These are phyloP conservation scores for Alternaria solani DNA, from an alignment of 2,329 filamentous ascomycete species.

Conservation along the genomic window DNA sequence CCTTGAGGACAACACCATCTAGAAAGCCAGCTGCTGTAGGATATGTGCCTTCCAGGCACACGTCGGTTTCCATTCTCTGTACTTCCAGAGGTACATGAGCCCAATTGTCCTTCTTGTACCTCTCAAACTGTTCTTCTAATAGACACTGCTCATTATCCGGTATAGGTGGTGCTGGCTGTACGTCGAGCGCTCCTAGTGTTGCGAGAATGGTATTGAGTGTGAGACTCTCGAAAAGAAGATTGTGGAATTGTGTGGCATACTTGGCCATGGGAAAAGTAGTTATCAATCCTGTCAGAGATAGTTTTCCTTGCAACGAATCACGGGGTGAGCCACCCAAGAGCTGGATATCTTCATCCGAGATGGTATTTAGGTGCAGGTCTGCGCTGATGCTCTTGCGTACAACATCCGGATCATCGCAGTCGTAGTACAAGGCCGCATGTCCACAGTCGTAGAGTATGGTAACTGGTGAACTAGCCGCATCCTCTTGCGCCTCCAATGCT, in stretches of 20 bases:
- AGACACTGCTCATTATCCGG: neutral
- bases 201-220: neutral
- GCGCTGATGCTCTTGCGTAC: conserved; percentile 16
- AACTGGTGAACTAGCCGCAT: neutral
- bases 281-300: conserved; percentile 1
- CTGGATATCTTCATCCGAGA: conserved; percentile 5
- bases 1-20: conserved; percentile 6
- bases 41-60: conserved; percentile 4
- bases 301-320: neutral
- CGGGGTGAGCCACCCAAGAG: neutral
- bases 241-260: conserved; percentile 10
- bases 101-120: neutral
- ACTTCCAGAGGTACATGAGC: conserved; percentile 5
- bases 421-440: conserved; percentile 21
- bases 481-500: neutral
- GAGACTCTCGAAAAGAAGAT: conserved; percentile 10
- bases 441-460: conserved; percentile 19
- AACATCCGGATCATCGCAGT: conserved; percentile 13
- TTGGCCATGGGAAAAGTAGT: neutral
- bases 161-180: neutral
- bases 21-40: neutral
- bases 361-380: conserved; percentile 20
- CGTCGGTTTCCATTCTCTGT: conserved; percentile 3
- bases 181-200: neutral
- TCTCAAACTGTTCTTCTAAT: neutral